A percentile compares a stretch with the other conserved stretches of the same genome.
phyloP scores from a whole-genome alignment of 768 basidiomycete genomes.

The Naganishia antarctica region DNA sequence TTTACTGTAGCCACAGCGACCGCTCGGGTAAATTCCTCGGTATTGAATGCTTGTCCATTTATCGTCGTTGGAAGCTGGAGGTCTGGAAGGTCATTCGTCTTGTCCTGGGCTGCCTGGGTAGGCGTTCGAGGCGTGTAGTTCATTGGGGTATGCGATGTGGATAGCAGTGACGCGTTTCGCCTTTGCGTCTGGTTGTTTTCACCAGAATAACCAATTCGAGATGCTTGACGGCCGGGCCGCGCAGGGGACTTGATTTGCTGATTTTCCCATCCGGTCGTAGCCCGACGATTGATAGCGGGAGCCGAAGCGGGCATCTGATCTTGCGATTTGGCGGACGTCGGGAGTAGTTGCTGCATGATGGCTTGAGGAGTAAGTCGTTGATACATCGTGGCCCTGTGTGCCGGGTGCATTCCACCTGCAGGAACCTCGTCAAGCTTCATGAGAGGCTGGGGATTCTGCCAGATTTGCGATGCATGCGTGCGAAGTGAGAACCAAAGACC shows the following conservation, averaged over 20 bases:
- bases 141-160: slow-evolving; percentile 4
- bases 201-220: neutral
- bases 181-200: neutral
- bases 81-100: slow-evolving; percentile 35
- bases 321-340: slow-evolving; percentile 24
- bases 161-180: slow-evolving; percentile 8
- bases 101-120: slow-evolving; percentile 25
- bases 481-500: slow-evolving; percentile 98
- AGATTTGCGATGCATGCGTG: slow-evolving; percentile 96
- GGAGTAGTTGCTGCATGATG: slow-evolving; percentile 44
- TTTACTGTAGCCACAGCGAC: slow-evolving; percentile 91
- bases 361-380: slow-evolving; percentile 49
- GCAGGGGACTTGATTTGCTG: neutral
- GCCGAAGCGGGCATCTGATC: neutral
- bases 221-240: slow-evolving; percentile 4
- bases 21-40: slow-evolving; percentile 86
- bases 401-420: slow-evolving; percentile 40
- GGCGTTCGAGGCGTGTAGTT: slow-evolving; percentile 64
- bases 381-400: slow-evolving; percentile 43
- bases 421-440: slow-evolving; percentile 47
- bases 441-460: slow-evolving; percentile 80
- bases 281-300: neutral
- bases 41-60: slow-evolving; percentile 55
- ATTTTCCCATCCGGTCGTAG: neutral
- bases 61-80: slow-evolving; percentile 54